phyloP scores from a whole-genome alignment of 1,284 basidiomycete genomes.

The Phaffia rhodozyma region DNA sequence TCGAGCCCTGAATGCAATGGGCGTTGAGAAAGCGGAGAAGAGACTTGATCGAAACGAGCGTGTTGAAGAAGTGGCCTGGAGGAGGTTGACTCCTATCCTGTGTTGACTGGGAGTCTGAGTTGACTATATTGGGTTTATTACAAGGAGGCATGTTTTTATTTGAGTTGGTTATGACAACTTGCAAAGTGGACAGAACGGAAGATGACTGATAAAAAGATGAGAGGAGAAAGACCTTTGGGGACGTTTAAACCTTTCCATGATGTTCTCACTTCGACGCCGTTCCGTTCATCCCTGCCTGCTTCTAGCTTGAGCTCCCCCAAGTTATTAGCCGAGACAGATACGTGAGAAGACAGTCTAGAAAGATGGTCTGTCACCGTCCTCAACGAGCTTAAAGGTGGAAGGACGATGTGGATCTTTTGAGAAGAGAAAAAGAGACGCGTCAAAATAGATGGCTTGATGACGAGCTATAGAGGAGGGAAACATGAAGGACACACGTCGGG shows the following conservation, averaged over 20 bases:
- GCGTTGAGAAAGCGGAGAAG: slow-evolving; percentile 73
- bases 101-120: slow-evolving; percentile 6
- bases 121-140: background rate
- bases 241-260: slow-evolving; percentile 55
- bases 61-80: slow-evolving; percentile 48
- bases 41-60: slow-evolving; percentile 58
- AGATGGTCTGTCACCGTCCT: slow-evolving; percentile 67
- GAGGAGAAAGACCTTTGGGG: background rate
- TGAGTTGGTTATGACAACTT: background rate
- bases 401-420: slow-evolving; percentile 60
- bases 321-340: slow-evolving; percentile 58
- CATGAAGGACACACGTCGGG: slow-evolving; percentile 53
- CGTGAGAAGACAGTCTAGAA: slow-evolving; percentile 30
- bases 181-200: background rate
- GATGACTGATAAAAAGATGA: background rate
- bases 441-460: background rate
- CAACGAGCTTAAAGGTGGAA: slow-evolving; percentile 64
- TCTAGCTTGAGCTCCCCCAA: slow-evolving; percentile 13
- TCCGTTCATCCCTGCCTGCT: slow-evolving; percentile 28
- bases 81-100: slow-evolving; percentile 38
- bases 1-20: slow-evolving; percentile 70
- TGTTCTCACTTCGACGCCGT: slow-evolving; percentile 51
- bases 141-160: background rate
- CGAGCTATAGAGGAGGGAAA: slow-evolving; percentile 1
- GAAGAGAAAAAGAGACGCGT: background rate